Evolutionary conservation across 495 filamentous ascomycete species (phyloP).

Genomic region (Patellaria atrata): DNA sequence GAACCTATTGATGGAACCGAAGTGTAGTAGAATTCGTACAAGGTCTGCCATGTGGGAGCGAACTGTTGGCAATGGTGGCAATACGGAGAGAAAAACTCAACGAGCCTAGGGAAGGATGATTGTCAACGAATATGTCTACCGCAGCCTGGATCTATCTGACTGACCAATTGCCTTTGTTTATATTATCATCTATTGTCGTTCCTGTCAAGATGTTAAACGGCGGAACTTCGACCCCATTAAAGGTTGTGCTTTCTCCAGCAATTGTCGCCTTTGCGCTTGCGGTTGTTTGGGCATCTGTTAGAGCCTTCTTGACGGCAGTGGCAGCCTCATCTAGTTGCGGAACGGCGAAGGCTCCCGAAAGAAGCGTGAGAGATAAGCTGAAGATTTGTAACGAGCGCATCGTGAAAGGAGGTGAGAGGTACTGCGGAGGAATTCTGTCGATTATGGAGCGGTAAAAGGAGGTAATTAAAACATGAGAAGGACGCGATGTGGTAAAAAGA

Average conservation of each 20-base stretch:
- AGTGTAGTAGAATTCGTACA: slow-evolving; percentile 94
- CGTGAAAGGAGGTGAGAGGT: slow-evolving; percentile 1
- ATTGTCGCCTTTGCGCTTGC: too few species aligned
- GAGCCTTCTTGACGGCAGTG: slow-evolving; percentile 1
- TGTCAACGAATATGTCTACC: slow-evolving; percentile 17
- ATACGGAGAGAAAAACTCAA: slow-evolving; percentile 62
- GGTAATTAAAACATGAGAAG: too few species aligned
- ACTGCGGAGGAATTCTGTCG: slow-evolving; percentile 1
- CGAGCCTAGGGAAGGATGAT: slow-evolving; percentile 36
- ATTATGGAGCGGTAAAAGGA: slow-evolving; percentile 1
- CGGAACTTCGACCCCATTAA: slow-evolving; percentile 71
- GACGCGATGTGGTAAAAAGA: too few species aligned
- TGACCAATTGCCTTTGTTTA: slow-evolving; percentile 52
- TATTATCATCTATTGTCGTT: slow-evolving; percentile 39
- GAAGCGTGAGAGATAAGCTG: slow-evolving; percentile 17
- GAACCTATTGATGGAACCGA: slow-evolving; percentile 50
- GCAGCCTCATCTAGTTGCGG: background rate
- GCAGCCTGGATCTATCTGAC: too few species aligned
- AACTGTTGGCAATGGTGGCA: slow-evolving; percentile 70
- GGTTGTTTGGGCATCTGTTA: slow-evolving; percentile 1
- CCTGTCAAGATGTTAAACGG: slow-evolving; percentile 49
- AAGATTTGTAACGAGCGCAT: slow-evolving; percentile 17
- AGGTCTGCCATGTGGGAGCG: slow-evolving; percentile 78
- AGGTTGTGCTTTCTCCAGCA: slow-evolving; percentile 37
- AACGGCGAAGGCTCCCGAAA: slow-evolving; percentile 9